phyloP scores from a whole-genome alignment of 1,284 basidiomycete species.

The Lentinula novae-zelandiae region DNA sequence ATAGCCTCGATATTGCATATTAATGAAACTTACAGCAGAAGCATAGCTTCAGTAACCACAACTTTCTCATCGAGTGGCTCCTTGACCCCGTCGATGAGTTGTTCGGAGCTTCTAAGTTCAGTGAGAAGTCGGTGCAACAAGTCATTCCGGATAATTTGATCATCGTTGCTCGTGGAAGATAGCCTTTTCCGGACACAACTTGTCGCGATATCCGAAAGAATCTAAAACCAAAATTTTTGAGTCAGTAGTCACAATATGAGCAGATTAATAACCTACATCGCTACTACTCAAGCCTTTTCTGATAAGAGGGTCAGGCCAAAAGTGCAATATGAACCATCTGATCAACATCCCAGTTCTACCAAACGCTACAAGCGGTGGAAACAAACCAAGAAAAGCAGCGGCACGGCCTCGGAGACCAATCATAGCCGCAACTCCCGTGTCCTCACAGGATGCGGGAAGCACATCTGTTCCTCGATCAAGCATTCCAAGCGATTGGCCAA shows the following conservation, averaged over 20 bases:
- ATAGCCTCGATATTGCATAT: background rate
- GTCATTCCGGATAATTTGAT: background rate
- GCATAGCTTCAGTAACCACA: conserved; percentile 22
- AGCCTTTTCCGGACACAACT: conserved; percentile 19
- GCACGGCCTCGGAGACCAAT: conserved; percentile 1
- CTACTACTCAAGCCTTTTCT: conserved; percentile 7
- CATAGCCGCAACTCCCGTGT: conserved; percentile 1
- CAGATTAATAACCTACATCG: background rate
- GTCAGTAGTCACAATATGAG: background rate
- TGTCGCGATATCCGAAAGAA: conserved; percentile 13
- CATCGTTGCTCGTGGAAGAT: background rate
- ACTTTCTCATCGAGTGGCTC: background rate
- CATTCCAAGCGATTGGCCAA: conserved; percentile 37
- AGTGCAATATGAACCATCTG: conserved; percentile 4
- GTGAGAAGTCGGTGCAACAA: background rate
- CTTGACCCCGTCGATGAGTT: background rate
- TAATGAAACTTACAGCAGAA: conserved; percentile 29
- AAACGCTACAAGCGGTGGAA: background rate
- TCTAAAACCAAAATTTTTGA: conserved; percentile 7
- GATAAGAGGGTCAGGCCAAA: conserved; percentile 13
- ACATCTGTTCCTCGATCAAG: conserved; percentile 23
- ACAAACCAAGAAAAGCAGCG: background rate
- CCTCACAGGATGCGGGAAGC: background rate
- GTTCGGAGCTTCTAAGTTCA: conserved; percentile 17
- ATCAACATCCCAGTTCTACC: background rate